A percentile compares a stretch with the other conserved stretches of the same genome.
Evolutionary conservation across 2,329 filamentous ascomycete genomes (phyloP).

Genomic region (Aspergillus ibericus): DNA sequence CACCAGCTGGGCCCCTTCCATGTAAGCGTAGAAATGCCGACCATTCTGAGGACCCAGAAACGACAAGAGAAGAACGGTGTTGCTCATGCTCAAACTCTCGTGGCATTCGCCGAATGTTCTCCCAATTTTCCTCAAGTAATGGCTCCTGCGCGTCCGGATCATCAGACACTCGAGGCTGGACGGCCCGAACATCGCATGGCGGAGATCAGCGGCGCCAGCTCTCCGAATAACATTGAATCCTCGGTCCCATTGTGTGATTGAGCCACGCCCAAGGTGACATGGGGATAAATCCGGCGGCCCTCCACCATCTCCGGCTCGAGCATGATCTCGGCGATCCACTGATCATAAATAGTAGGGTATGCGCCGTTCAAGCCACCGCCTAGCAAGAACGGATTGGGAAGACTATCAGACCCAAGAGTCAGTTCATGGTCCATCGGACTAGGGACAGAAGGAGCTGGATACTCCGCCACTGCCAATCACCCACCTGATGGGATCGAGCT

Average conservation of each 20-base stretch:
- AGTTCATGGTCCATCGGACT: not conserved
- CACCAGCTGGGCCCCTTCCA: not conserved
- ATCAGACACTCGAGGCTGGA: not conserved
- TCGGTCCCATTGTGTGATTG: not conserved
- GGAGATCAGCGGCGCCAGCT: not conserved
- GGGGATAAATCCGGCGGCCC: not conserved
- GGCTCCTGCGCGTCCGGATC: not conserved
- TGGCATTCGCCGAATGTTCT: not conserved
- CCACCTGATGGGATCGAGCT: not conserved
- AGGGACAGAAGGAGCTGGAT: not conserved
- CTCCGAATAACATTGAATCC: not conserved
- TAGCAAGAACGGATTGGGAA: not conserved
- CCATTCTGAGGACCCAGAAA: not conserved
- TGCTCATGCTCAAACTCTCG: not conserved
- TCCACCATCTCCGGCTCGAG: not conserved
- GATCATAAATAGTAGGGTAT: not conserved
- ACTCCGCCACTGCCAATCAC: not conserved
- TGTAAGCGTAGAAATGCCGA: not conserved
- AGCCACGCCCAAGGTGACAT: not conserved
- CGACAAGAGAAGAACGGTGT: not conserved
- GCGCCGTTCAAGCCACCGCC: not conserved
- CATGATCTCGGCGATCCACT: not conserved
- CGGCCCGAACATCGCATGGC: not conserved
- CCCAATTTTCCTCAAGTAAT: not conserved
- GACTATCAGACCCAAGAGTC: not conserved